Evolutionary conservation across 2,329 filamentous ascomycete species (phyloP), one percentile per base, ranked within the genome.

Genomic region (Alternaria incomplexa): DNA sequence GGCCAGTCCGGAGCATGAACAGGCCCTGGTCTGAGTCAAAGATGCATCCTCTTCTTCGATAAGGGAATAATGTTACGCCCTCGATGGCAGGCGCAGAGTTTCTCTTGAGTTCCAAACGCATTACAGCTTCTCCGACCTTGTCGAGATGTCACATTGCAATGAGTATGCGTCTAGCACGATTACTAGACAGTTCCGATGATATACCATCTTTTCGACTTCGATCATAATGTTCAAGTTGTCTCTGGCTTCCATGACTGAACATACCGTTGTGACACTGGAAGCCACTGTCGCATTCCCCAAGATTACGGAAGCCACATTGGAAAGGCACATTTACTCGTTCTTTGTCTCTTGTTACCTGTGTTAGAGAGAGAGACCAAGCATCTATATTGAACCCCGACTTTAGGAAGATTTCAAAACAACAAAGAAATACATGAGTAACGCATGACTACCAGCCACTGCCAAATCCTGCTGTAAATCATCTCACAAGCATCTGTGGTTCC

Each of bases 121-220:
- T 17, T 11, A 40, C 0, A 0, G n/a, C n/a, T 40, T 40, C 36
- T 40, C 0, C 36, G n/a, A 40, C 0, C 36, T 40, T 0, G 15
- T 6, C 15, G 36, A 40, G 30, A 32, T 32, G 30, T 32, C 13
- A 32, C 30, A 15, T 15, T 0, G 0, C 30, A 15, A 32, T 32
- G 30, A 32, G 30, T 32, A 0, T 32, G 30, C 30, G 30, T 32
- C 30, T 32, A 32, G 30, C 15, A 40, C 15, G n/a, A 40, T 17
- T 8, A n/a, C n/a, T 0, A 40, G 36, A 40, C 9, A 17, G 36
- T n/a, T 40, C 36, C n/a, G 0, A 8, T 40, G 0, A 17, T 11
- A 11, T 40, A 17, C 15, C n/a, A 40, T 40, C 9, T 17, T 17
- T 10, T 40, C 36, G 9, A 40, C 36, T 40, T 0, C n/a, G 15